Conservation (phyloP, 352 stramenopile genomes). For the Globisporangium okanoganense region DNA sequence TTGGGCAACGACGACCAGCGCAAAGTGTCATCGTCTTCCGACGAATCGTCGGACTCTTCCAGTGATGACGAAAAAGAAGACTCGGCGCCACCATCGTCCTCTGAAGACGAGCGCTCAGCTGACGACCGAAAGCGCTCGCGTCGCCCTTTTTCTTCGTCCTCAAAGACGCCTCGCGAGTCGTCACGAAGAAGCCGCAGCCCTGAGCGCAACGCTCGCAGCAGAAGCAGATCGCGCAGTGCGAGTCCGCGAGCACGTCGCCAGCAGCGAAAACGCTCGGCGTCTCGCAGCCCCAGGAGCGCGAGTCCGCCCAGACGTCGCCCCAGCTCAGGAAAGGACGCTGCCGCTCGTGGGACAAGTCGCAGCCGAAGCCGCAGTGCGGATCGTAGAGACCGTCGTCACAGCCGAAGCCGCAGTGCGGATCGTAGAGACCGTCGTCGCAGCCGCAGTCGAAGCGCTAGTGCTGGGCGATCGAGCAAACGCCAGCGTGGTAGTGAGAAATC, state of each 20-base stretch:
- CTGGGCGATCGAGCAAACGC: constrained; percentile 4
- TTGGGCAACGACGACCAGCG: constrained; percentile 42
- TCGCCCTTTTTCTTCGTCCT: not conserved
- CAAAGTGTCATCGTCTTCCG: constrained; percentile 28
- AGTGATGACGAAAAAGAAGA: constrained; percentile 32
- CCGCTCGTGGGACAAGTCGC: constrained; percentile 17
- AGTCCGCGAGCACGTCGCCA: constrained; percentile 3
- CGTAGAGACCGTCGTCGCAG: constrained; percentile 6
- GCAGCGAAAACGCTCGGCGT: not conserved
- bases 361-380: constrained; percentile 31
- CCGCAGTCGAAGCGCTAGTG: constrained; percentile 21
- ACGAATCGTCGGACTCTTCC: constrained; percentile 15
- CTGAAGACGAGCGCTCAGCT: constrained; percentile 5
- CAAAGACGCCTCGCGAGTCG: constrained; percentile 12
- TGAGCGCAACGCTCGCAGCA: constrained; percentile 3
- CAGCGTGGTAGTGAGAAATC: not conserved
- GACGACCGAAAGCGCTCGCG: constrained; percentile 4
- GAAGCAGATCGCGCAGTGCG: constrained; percentile 13
- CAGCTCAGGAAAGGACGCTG: not conserved
- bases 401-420: constrained; percentile 25
- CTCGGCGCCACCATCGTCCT: not conserved
- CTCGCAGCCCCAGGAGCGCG: constrained; percentile 15
- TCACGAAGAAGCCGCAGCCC: constrained; percentile 12
- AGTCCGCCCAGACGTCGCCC: constrained; percentile 9
- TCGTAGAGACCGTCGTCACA: too few relatives aligned